Evolutionary conservation across 169 alveolate genomes (phyloP).

Genomic region (Cryptosporidium tyzzeri): DNA sequence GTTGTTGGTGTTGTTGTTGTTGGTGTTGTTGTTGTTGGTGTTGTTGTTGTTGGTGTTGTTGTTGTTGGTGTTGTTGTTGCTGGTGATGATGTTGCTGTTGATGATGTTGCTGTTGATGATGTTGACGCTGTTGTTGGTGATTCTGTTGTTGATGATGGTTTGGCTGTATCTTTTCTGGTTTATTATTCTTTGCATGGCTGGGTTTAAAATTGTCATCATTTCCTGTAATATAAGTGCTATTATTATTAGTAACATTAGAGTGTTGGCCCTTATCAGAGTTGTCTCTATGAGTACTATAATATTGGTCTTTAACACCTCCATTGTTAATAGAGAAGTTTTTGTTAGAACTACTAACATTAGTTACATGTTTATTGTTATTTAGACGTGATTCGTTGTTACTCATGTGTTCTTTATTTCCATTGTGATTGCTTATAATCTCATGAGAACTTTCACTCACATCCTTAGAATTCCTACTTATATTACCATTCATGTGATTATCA

Average conservation of each 20-base stretch:
- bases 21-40: background rate
- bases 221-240: background rate
- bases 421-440: background rate
- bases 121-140: background rate
- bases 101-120: background rate
- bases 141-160: slow-evolving; percentile 5
- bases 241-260: background rate
- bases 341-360: background rate
- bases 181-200: background rate
- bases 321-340: background rate
- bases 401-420: background rate
- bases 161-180: slow-evolving; percentile 2
- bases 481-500: background rate
- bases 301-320: slow-evolving; percentile 4
- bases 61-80: background rate
- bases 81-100: too few species aligned
- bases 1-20: background rate
- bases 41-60: too few species aligned
- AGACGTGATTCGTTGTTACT: slow-evolving; percentile 7
- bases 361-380: background rate
- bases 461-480: background rate
- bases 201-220: background rate
- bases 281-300: background rate
- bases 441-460: slow-evolving; percentile 13
- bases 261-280: background rate